These are phyloP conservation scores for Colletotrichum sublineola DNA, from an alignment of 2,329 filamentous ascomycete genomes.

Conservation along the genomic window DNA sequence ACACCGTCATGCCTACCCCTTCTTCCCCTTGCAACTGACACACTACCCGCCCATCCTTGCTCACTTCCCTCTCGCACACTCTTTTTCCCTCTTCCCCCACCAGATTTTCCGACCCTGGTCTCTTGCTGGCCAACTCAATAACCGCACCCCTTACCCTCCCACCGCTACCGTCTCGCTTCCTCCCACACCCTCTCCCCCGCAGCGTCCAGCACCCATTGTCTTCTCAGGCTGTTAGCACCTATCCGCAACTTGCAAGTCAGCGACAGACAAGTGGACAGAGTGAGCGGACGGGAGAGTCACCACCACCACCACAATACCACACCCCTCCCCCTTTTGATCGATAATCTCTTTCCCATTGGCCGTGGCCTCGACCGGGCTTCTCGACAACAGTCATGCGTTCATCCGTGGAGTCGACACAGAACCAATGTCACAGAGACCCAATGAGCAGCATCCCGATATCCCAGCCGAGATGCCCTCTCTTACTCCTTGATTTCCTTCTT, in stretches of 20 bases:
- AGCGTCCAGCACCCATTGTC: not conserved
- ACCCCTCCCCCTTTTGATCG: slow-evolving; percentile 30
- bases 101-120: slow-evolving; percentile 37
- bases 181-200: slow-evolving; percentile 13
- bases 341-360: slow-evolving; percentile 41
- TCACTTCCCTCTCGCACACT: slow-evolving; percentile 23
- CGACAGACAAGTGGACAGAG: slow-evolving; percentile 12
- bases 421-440: slow-evolving; percentile 60
- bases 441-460: slow-evolving; percentile 55
- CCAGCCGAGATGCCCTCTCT: slow-evolving; percentile 55
- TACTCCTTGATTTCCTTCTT: slow-evolving; percentile 50
- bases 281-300: not conserved
- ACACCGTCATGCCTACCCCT: not conserved
- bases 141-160: slow-evolving; percentile 32
- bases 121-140: slow-evolving; percentile 30
- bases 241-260: not conserved
- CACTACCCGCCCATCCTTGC: slow-evolving; percentile 33
- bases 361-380: slow-evolving; percentile 34
- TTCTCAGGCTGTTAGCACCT: not conserved
- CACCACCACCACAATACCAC: not conserved
- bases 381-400: slow-evolving; percentile 66
- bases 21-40: slow-evolving; percentile 3
- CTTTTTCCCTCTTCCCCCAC: slow-evolving; percentile 13
- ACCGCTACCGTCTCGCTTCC: slow-evolving; percentile 31
- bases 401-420: slow-evolving; percentile 61